phyloP scores from a whole-genome alignment of 306 rosid species.

The Leucaena leucocephala region DNA sequence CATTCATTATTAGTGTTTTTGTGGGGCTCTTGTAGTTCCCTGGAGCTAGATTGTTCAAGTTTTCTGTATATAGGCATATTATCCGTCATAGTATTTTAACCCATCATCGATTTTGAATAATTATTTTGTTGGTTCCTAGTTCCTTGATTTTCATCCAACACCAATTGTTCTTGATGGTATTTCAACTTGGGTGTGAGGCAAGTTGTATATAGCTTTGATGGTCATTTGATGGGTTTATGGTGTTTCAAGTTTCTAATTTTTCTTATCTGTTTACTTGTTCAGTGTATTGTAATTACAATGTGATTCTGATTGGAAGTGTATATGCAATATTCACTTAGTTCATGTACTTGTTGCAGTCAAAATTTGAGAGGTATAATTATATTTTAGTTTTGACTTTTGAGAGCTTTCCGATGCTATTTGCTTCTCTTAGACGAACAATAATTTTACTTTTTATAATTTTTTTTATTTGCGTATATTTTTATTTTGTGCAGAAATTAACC shows the following conservation, averaged over 20 bases:
- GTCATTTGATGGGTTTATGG: not conserved
- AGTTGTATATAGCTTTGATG: not conserved
- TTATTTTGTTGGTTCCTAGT: not conserved
- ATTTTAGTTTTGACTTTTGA: not conserved
- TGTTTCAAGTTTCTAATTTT: not conserved
- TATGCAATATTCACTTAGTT: constrained; percentile 8
- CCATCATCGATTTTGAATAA: not conserved
- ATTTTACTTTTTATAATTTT: not conserved
- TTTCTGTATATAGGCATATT: not conserved
- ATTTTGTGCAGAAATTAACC: constrained; percentile 52
- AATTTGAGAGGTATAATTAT: not conserved
- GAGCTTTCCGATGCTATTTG: constrained; percentile 13
- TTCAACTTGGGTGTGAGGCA: constrained; percentile 4
- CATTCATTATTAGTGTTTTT: not conserved
- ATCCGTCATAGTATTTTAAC: not conserved
- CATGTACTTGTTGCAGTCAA: constrained; percentile 7
- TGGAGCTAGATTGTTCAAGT: not conserved
- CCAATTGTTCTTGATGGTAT: not conserved
- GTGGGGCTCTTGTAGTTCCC: not conserved
- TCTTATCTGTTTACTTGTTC: not conserved
- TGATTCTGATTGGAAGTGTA: not conserved
- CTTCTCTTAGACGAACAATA: not conserved
- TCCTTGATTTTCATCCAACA: not conserved
- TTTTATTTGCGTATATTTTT: constrained; percentile 10
- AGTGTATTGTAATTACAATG: not conserved